Evolutionary conservation across 495 filamentous ascomycete species (phyloP), one percentile per base, ranked within the genome.

Genomic region (Cairneyella variabilis): DNA sequence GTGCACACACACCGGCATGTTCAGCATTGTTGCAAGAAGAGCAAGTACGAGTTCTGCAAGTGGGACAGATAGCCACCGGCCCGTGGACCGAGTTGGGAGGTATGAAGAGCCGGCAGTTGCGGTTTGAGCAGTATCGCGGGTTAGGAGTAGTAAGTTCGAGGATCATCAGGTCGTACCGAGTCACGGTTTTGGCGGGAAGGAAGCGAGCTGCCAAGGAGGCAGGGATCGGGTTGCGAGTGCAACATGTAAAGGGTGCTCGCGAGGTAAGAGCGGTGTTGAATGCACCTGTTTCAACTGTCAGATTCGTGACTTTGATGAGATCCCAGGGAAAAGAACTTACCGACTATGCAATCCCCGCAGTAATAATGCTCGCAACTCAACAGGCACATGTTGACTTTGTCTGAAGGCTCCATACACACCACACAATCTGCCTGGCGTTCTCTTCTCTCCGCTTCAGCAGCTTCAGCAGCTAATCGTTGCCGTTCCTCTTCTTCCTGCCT

Each of bases 1-100:
- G 42, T 14, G 37, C 8, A 57, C 68, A 65, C 0, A 56, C 46
- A 12, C 53, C 53, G 11, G 44, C 25, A 21, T 56, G 44, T 32
- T 43, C 44, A 16, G 37, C 26, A 23, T 41, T 30, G 6, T 32
- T 32, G 25, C 53, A 56, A 2, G 27, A n/a, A 10, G 38, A 2
- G 44, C 53, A 52, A 16, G 54, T 57, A 1, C 41, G 47, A 22
- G 36, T 52, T 2, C 20, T 18, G 26, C 54, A 57, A 16, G 40
- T 37, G 23, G 54, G 41, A 26, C 48, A 53, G 27, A 21, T 57
- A 14, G 54, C 38, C 14, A 51, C 9, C 5, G 47, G 53, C 3
- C 48, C 46, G 12, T 3, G 21, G 46, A 57, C 18, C 2, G 53
- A 49, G 16, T 7, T 27, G 3, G 52, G 42, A 4, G 44, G 43